Evolutionary conservation across 2,329 filamentous ascomycete species (phyloP), one percentile per base, ranked within the genome.

Genomic region (Xylaria sp.): DNA sequence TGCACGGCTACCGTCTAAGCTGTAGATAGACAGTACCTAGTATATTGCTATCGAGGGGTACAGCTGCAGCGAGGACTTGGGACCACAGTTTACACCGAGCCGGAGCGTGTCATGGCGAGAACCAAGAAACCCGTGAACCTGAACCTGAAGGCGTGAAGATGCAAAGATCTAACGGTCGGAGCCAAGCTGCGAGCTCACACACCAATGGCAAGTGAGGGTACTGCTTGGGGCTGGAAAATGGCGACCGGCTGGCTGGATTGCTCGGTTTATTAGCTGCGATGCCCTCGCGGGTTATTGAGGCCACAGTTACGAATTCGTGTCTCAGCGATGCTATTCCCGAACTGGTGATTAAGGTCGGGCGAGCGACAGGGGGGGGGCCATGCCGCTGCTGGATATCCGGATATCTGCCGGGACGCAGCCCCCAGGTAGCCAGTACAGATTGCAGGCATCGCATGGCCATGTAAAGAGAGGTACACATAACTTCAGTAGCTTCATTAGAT

Each of bases 361-460:
- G 37, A 28, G 20, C 4, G 56, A 66, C 62, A 44, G 37, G 65
- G 65, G 54, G 6, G n/a, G 2, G 8, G 1, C 39, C 39, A 18
- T 41, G 12, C 39, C 39, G 25, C 46, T 75, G 71, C 74, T 74
- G 72, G 69, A 74, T 70, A 78, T 77, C 78, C 78, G 78, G 75
- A 48, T 60, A 75, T 80, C 78, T 73, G 74, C 77, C 78, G 78
- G 72, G 41, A 41, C n/a, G 18, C 15, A 34, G 18, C 23, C 51
- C 23, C 10, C 18, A 39, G 31, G 63, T 65, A 65, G 23, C 8
- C 1, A 23, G n/a, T 57, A 64, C 54, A 20, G 2, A 13, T 20
- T 3, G 13, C 6, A 46, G 25, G 13, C 6, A 63, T 8, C n/a
- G 7, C 39, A 8, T 10, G n/a, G 9, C 18, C 28, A 13, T 3